Conservation (phyloP, 768 basidiomycete species). For the Phallus indusiatus region DNA sequence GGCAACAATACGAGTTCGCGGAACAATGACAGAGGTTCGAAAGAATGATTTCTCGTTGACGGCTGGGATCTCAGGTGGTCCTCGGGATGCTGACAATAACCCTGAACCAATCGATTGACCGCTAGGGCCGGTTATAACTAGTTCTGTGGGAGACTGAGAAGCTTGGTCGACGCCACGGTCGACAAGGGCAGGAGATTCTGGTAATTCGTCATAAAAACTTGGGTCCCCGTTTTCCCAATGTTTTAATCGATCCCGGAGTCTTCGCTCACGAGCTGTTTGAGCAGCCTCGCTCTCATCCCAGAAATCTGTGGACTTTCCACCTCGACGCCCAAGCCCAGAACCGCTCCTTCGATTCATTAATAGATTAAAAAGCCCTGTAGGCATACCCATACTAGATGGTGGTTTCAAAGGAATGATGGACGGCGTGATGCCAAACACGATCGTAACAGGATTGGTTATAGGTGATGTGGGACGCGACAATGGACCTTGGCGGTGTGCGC, state of each 20-base stretch:
- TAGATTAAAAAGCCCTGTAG: slow-evolving; percentile 29
- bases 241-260: slow-evolving; percentile 59
- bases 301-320: slow-evolving; percentile 21
- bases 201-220: slow-evolving; percentile 53
- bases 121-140: slow-evolving; percentile 38
- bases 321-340: slow-evolving; percentile 15
- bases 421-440: slow-evolving; percentile 84
- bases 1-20: slow-evolving; percentile 41
- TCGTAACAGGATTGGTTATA: slow-evolving; percentile 61
- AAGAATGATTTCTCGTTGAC: slow-evolving; percentile 39
- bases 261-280: slow-evolving; percentile 58
- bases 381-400: slow-evolving; percentile 15
- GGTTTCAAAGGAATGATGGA: slow-evolving; percentile 46
- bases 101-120: slow-evolving; percentile 13
- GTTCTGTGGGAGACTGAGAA: slow-evolving; percentile 18
- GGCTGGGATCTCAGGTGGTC: slow-evolving; percentile 12
- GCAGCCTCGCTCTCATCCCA: slow-evolving; percentile 62
- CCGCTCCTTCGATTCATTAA: slow-evolving; percentile 34
- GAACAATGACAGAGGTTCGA: slow-evolving; percentile 63
- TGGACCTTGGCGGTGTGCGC: slow-evolving; percentile 59
- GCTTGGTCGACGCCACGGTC: slow-evolving; percentile 22
- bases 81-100: slow-evolving; percentile 5
- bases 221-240: slow-evolving; percentile 65
- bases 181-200: slow-evolving; percentile 28
- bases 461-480: slow-evolving; percentile 51